Percentiles rank a stretch among this genome's conserved stretches.
phyloP scores from a whole-genome alignment of 1,284 basidiomycete genomes.

The Tylopilus sp. region DNA sequence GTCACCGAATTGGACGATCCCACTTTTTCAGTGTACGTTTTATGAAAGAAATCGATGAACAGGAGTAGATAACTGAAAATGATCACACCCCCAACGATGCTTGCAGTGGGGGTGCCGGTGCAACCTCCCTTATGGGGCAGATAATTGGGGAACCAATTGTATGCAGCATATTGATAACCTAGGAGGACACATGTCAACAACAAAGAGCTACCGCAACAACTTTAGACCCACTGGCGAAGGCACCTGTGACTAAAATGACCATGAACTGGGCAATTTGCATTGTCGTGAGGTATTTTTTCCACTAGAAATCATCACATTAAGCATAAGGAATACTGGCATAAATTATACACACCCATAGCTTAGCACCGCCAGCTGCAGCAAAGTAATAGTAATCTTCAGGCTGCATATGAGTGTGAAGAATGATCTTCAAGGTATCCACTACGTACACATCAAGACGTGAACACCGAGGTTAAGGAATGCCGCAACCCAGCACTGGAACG shows the following conservation, averaged over 20 bases:
- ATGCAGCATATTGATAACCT: constrained; percentile 28
- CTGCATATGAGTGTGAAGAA: constrained; percentile 15
- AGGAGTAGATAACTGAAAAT: constrained; percentile 29
- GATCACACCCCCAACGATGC: constrained; percentile 15
- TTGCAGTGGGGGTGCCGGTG: constrained; percentile 20
- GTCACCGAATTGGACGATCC: constrained; percentile 2
- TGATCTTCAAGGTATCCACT: neutral
- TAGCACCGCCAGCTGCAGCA: constrained; percentile 91
- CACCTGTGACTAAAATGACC: constrained; percentile 70
- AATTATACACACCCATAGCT: constrained; percentile 80
- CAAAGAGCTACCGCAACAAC: neutral
- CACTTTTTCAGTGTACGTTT: constrained; percentile 73
- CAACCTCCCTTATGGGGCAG: constrained; percentile 29
- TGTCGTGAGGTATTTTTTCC: constrained; percentile 94
- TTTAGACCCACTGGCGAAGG: constrained; percentile 22
- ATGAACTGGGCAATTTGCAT: constrained; percentile 96
- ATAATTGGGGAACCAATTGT: constrained; percentile 23
- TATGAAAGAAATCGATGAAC: constrained; percentile 81
- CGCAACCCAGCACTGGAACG: constrained; percentile 88
- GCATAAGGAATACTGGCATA: constrained; percentile 8
- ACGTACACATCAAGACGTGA: constrained; percentile 97
- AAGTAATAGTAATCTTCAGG: constrained; percentile 92
- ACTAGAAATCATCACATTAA: constrained; percentile 57
- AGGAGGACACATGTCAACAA: neutral
- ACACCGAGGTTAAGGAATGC: constrained; percentile 93